Conservation (phyloP, 2,329 filamentous ascomycete genomes). For the Colletotrichum ledebouriae region DNA sequence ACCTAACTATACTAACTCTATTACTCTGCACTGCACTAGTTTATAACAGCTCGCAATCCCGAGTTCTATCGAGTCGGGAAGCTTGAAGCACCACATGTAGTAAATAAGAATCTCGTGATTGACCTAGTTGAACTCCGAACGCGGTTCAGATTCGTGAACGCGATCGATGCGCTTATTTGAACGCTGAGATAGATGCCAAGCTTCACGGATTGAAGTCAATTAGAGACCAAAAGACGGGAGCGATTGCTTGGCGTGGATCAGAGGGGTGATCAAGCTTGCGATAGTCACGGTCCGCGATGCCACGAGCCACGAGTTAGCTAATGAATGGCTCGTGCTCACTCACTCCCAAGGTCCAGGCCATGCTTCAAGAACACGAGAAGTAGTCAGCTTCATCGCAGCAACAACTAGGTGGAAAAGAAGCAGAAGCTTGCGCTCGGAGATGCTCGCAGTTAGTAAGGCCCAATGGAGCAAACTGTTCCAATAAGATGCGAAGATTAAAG, state of each 20-base stretch:
- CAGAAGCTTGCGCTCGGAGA: no score
- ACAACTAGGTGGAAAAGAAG: no score
- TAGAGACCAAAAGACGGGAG: constrained; percentile 17
- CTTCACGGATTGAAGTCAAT: constrained; percentile 14
- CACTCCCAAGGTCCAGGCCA: no score
- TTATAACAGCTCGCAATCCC: constrained; percentile 11
- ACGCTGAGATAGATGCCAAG: constrained; percentile 27
- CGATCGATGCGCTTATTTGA: constrained; percentile 19
- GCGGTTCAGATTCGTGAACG: constrained; percentile 16
- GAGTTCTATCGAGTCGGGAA: constrained; percentile 16
- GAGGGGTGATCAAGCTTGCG: constrained; percentile 13
- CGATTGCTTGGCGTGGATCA: constrained; percentile 27
- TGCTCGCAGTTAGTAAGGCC: no score
- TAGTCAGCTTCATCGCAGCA: no score
- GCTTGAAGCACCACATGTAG: not conserved
- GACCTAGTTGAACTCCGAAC: not conserved
- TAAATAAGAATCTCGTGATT: not conserved
- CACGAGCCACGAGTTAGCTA: not conserved
- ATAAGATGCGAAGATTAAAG: not conserved
- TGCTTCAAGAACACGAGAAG: not conserved
- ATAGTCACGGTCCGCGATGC: constrained; percentile 22
- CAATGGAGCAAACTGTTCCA: not conserved
- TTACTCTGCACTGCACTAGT: no score
- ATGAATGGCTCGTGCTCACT: not conserved
- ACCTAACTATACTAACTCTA: no score